Evolutionary conservation across 805 yeast genomes (phyloP).

Genomic region (Candida patagonica): DNA sequence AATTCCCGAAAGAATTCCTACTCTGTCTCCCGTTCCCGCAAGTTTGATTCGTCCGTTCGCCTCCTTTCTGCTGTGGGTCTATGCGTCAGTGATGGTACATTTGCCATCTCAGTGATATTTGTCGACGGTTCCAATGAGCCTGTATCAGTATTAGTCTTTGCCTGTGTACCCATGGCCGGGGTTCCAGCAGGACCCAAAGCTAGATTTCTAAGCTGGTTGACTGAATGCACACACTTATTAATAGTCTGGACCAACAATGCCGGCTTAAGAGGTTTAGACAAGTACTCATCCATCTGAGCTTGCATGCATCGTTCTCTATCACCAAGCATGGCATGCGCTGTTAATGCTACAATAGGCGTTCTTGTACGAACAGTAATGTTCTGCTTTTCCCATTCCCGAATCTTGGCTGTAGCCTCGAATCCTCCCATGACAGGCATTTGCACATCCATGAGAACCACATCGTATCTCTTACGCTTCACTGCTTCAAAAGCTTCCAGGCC

Average conservation of each 20-base stretch:
- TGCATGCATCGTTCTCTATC: constrained; percentile 80
- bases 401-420: constrained; percentile 80
- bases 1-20: no score
- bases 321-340: constrained; percentile 93
- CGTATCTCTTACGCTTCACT: constrained; percentile 55
- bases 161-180: background rate
- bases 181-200: constrained; percentile 27
- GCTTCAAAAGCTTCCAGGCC: constrained; percentile 79
- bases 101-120: background rate
- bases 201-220: constrained; percentile 29
- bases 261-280: constrained; percentile 82
- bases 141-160: constrained; percentile 2
- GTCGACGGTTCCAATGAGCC: constrained; percentile 2
- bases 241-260: constrained; percentile 75
- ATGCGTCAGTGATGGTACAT: background rate
- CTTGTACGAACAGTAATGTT: constrained; percentile 64
- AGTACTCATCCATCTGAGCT: constrained; percentile 88
- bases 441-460: constrained; percentile 84
- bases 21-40: no score
- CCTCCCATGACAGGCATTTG: constrained; percentile 97
- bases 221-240: constrained; percentile 62
- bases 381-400: constrained; percentile 81
- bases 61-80: background rate
- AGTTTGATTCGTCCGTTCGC: no score
- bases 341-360: constrained; percentile 81